Evolutionary conservation across 23 red algal species (phyloP).

Genomic region (Agarophyton chilense): DNA sequence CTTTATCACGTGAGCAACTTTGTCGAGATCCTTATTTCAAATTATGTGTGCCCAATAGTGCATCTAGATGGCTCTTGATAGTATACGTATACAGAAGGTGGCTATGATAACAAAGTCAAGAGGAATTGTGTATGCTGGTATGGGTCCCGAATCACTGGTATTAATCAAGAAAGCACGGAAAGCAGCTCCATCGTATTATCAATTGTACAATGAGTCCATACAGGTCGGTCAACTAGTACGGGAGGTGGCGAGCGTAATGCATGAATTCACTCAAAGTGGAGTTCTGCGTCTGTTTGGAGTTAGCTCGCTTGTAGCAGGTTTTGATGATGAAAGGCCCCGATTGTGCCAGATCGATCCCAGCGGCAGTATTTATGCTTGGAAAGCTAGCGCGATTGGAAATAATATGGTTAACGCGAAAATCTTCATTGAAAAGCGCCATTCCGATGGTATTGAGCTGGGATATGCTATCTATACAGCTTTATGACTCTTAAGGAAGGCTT

Average conservation of each 20-base stretch:
- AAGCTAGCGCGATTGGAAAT: too few relatives aligned
- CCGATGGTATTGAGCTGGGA: constrained; percentile 97
- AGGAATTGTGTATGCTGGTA: constrained; percentile 97
- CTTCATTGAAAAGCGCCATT: constrained; percentile 99
- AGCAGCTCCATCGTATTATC: constrained; percentile 86
- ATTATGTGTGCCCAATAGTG: too few relatives aligned
- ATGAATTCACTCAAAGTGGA: constrained; percentile 97
- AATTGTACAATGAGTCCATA: constrained; percentile 85
- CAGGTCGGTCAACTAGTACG: constrained; percentile 91
- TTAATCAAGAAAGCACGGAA: constrained; percentile 94
- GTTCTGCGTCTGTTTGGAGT: constrained; percentile 96
- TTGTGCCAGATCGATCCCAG: too few relatives aligned
- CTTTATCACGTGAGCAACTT: too few relatives aligned
- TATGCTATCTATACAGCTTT: constrained; percentile 96
- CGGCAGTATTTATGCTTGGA: too few relatives aligned
- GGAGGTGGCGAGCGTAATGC: constrained; percentile 95
- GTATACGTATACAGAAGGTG: constrained; percentile 94
- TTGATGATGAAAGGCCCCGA: constrained; percentile 94
- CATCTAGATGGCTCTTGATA: constrained; percentile 80
- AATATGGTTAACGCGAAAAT: too few relatives aligned
- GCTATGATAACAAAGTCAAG: constrained; percentile 79
- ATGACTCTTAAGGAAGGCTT: too few relatives aligned
- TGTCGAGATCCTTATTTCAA: too few relatives aligned
- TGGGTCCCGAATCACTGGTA: constrained; percentile 97
- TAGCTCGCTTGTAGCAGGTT: constrained; percentile 84